A percentile compares a stretch with the other conserved stretches of the same genome.
These are phyloP conservation scores for Colletotrichum lupini DNA, from an alignment of 2,329 filamentous ascomycete species.

Conservation along the genomic window DNA sequence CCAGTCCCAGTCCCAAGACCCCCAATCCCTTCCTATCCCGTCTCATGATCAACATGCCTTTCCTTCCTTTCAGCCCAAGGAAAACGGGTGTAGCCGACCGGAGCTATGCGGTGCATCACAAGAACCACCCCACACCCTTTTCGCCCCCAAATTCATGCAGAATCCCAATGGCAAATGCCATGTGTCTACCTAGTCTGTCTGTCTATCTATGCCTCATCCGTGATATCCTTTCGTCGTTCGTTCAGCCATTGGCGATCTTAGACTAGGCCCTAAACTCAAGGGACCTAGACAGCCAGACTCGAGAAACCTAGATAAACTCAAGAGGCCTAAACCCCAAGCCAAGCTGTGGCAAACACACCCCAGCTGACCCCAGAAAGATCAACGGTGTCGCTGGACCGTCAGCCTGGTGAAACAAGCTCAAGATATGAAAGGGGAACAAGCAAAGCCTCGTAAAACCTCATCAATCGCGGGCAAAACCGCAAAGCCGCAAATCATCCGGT, in stretches of 20 bases:
- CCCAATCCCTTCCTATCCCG: not conserved
- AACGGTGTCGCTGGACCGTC: not conserved
- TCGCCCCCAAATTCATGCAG: not conserved
- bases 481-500: not conserved
- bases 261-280: not conserved
- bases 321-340: too few relatives aligned
- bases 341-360: not conserved
- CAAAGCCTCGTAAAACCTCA: not conserved
- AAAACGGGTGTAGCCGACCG: not conserved
- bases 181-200: not conserved
- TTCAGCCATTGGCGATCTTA: not conserved
- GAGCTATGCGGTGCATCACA: not conserved
- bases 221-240: too few relatives aligned
- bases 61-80: not conserved
- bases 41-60: not conserved
- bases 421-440: not conserved
- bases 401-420: not conserved
- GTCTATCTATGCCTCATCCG: not conserved
- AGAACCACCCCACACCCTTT: too few relatives aligned
- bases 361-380: not conserved
- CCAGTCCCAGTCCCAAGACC: too few relatives aligned
- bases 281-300: too few relatives aligned
- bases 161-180: not conserved
- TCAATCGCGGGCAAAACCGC: too few relatives aligned
- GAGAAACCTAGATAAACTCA: not conserved